Base-by-base conservation (phyloP, 23 red algal species). In the Gracilaria vermiculophylla region DNA sequence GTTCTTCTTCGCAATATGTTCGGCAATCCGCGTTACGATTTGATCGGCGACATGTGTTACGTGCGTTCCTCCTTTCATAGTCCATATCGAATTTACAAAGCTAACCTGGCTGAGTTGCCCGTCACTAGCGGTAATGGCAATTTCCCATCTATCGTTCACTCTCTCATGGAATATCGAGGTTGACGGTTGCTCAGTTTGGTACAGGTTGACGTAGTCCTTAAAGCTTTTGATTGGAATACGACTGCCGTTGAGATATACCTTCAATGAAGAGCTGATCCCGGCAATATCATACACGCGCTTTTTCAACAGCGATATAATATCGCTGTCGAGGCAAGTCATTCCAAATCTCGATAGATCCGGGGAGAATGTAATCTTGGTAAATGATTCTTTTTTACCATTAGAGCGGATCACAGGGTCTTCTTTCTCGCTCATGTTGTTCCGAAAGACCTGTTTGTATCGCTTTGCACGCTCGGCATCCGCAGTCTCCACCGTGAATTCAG, bases 1-100 rank as follows among this genome's bases (percentile, higher is more conserved):
- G 83, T 95, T 83, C 74, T 99, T 99, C 74, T 95, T 95, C 34
- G 78, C 67, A 51, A 99, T 84, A 72, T 95, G 92, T 31, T 99
- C 97, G 14, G 50, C 56, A 55, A 99, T 40, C 62, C 62, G 44
- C 19, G 58, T 20, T 3, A 94, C 92, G 53, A 99, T 70, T 91
- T 95, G 92, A 53, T 99, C 92, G 15, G 88, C 92, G 52, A 99
- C 88, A 69, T 95, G 89, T 13, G 79, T 86, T 4, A 99, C 97
- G 71, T 99, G 97, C 14, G 85, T 99, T 44, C 97, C 97, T 32
- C 97, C 97, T 65, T 99, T 99, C 72, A 95, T 99, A 33, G 97
- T 99, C 82, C 93, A 95, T 19, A 99, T 99, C 0, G 93, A 96
- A 77, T 99, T 99, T 44, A 99, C 97, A 60, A 99, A 99, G 71